Conservation (phyloP, 2,329 filamentous ascomycete species). For the Aureobasidium vineae region DNA sequence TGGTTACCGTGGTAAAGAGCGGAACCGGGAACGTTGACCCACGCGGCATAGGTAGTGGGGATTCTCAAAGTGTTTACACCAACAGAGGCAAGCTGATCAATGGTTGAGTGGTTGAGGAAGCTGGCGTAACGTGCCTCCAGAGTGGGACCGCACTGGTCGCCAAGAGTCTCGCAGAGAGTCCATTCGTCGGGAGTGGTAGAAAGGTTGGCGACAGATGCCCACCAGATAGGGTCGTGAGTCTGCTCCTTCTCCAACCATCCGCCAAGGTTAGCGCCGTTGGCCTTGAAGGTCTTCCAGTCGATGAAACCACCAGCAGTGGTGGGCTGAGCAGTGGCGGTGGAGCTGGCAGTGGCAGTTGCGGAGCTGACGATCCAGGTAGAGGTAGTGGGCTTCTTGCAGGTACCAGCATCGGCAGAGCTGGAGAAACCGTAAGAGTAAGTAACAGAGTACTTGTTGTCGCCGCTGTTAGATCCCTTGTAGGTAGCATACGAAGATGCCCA, state of each 20-base stretch:
- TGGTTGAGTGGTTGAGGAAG: slow-evolving; percentile 36
- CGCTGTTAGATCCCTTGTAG: slow-evolving; percentile 29
- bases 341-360: slow-evolving; percentile 15
- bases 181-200: slow-evolving; percentile 38
- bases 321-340: slow-evolving; percentile 11
- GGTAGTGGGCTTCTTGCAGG: slow-evolving; percentile 25
- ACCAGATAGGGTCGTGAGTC: slow-evolving; percentile 32
- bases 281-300: slow-evolving; percentile 32
- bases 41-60: slow-evolving; percentile 42
- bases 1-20: slow-evolving; percentile 40
- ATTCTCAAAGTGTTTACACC: slow-evolving; percentile 40
- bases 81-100: slow-evolving; percentile 38
- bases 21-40: slow-evolving; percentile 40
- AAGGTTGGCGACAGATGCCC: slow-evolving; percentile 31
- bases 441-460: slow-evolving; percentile 29
- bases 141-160: slow-evolving; percentile 35
- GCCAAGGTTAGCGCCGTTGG: slow-evolving; percentile 36
- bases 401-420: slow-evolving; percentile 28
- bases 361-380: slow-evolving; percentile 24
- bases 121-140: slow-evolving; percentile 37
- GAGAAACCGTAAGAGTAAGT: slow-evolving; percentile 29
- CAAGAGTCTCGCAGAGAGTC: slow-evolving; percentile 38
- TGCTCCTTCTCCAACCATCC: slow-evolving; percentile 40
- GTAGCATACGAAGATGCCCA: slow-evolving; percentile 32
- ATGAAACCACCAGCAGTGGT: slow-evolving; percentile 28